Base-by-base conservation (phyloP, 2,329 filamentous ascomycete genomes). In the Beauveria sp. region DNA sequence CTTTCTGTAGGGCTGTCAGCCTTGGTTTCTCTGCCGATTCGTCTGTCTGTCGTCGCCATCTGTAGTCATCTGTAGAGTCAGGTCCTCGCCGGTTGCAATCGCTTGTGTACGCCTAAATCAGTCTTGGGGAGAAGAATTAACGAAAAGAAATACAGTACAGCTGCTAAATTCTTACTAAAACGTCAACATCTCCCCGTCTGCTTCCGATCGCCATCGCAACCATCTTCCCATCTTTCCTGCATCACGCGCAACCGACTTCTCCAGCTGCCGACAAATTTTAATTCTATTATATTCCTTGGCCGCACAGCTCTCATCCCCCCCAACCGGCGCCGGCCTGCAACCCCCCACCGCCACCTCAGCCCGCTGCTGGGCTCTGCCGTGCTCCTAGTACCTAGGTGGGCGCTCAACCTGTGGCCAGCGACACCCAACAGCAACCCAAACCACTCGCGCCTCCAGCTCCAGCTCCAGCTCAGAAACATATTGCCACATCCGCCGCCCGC, bases 271-370 rank as follows among this genome's bases (percentile, higher is more conserved):
- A 22, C 57, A 14, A 38, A 16, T 38, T 59, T n/a, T 40, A 53
- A 49, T 16, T 57, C 26, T 38, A 38, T 30, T 9, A 2, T 20
- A 49, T 47, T 50, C 24, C 50, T 42, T 38, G 22, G 42, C 43
- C 26, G 14, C 47, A 50, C 47, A 30, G 18, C 18, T 52, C 24
- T 22, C 9, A 3, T 24, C 54, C 26, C 24, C 55, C 55, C 55
- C 43, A 42, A 45, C 43, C 57, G 38, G 47, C 57, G 57, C 47
- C 47, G 47, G 47, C 40, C 12, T 45, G 34, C 4, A 20, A 20
- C 28, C 42, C 49, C 58, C 58, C 58, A 40, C 58, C 58, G 58
- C 58, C 58, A 60, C 58, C 58, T 60, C 49, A 60, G 58, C 49
- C 58, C 47, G 22, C 30, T 59, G 34, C 56, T 59, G 56, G 46